phyloP scores from a whole-genome alignment of 2,329 filamentous ascomycete genomes.

The Sarocladiaceae sp. region DNA sequence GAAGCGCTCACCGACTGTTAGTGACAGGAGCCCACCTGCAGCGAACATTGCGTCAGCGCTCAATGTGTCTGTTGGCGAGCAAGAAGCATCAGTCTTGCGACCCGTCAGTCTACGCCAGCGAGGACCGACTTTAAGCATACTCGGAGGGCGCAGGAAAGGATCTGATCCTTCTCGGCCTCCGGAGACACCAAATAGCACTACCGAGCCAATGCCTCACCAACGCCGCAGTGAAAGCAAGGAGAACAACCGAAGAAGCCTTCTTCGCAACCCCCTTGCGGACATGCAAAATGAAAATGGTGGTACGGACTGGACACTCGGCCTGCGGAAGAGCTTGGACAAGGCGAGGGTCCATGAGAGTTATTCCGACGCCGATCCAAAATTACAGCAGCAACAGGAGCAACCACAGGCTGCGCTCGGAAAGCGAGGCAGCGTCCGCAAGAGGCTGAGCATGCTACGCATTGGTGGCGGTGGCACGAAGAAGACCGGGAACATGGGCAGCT shows the following conservation, averaged over 20 bases:
- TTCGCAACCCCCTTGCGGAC: not conserved
- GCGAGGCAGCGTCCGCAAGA: constrained; percentile 67
- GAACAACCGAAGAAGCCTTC: constrained; percentile 14
- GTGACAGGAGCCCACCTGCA: constrained; percentile 23
- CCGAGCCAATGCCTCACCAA: not conserved
- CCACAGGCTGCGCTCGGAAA: constrained; percentile 32
- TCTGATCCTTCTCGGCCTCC: constrained; percentile 18
- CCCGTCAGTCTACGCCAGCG: constrained; percentile 45
- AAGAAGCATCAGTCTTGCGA: constrained; percentile 47
- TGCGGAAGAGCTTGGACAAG: constrained; percentile 23
- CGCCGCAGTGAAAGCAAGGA: constrained; percentile 8
- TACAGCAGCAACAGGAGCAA: constrained; percentile 18
- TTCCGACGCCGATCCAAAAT: constrained; percentile 19
- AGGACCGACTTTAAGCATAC: constrained; percentile 53
- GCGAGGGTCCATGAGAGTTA: constrained; percentile 21
- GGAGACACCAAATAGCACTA: constrained; percentile 15
- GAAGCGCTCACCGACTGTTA: constrained; percentile 43
- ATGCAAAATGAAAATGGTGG: not conserved
- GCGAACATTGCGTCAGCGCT: constrained; percentile 28
- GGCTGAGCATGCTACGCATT: constrained; percentile 73
- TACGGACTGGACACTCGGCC: not conserved
- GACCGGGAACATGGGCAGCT: constrained; percentile 46
- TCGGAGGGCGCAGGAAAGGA: constrained; percentile 49
- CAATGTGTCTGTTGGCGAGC: constrained; percentile 30
- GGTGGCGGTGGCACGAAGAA: constrained; percentile 41